These are phyloP conservation scores for Wickerhamiella spandovensis DNA, from an alignment of 805 yeast species.

Conservation along the genomic window DNA sequence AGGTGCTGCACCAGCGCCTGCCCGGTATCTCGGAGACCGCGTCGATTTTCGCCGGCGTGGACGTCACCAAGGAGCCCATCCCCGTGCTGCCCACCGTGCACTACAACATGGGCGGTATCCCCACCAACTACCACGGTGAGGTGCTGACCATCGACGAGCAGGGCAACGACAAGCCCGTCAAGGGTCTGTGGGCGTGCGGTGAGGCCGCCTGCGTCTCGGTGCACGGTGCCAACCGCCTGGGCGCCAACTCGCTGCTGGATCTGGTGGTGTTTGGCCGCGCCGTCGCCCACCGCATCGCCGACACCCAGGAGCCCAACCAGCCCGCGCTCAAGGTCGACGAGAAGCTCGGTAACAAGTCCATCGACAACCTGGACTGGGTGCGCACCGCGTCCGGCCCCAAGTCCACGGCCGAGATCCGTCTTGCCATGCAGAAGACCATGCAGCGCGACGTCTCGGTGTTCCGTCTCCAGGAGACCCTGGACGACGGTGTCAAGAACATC, in stretches of 20 bases:
- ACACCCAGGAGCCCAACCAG: constrained; percentile 71
- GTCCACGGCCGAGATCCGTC: constrained; percentile 79
- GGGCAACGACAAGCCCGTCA: constrained; percentile 84
- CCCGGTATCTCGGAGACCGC: constrained; percentile 99
- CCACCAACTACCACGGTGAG: constrained; percentile 96
- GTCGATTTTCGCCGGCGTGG: constrained; percentile 96
- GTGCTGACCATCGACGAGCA: constrained; percentile 66
- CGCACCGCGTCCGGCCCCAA: constrained; percentile 76
- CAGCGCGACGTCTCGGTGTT: constrained; percentile 94
- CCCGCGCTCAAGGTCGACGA: constrained; percentile 75
- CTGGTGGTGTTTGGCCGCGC: constrained; percentile 98
- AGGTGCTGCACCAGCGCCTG: constrained; percentile 83
- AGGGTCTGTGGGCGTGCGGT: constrained; percentile 95
- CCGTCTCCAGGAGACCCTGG: constrained; percentile 84
- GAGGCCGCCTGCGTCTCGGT: constrained; percentile 99
- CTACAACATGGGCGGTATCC: constrained; percentile 99
- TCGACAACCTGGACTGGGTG: constrained; percentile 76
- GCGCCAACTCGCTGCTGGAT: constrained; percentile 95
- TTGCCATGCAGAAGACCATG: constrained; percentile 90
- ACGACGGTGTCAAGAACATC: constrained; percentile 78
- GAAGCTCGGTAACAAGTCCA: constrained; percentile 78
- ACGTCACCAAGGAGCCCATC: constrained; percentile 97
- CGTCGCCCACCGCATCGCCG: constrained; percentile 83
- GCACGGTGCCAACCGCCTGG: constrained; percentile 98
- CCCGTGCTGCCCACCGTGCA: constrained; percentile 97